Base-by-base conservation (phyloP, 106 monocot species). In the Dendrobium officinale region DNA sequence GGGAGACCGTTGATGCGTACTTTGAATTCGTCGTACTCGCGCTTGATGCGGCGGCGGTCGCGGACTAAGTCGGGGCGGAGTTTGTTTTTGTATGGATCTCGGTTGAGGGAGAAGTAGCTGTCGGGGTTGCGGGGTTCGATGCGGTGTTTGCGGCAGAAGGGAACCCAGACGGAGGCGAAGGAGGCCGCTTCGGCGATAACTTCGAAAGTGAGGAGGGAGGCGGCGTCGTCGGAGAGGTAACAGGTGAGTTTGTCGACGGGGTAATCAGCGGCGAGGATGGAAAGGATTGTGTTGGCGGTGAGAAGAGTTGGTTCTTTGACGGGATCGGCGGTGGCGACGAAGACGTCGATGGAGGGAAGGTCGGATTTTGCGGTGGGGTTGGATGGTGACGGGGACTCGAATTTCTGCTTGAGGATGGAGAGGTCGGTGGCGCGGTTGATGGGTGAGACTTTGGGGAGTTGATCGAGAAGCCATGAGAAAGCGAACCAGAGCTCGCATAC, bases 1-100 rank as follows among this genome's bases (percentile, higher is more conserved):
- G 94, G 96, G 27, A 97, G 85, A 17, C 87, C 85, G 72, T 97
- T 94, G 84, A 97, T 92, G 43, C 92, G 82, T 3, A 97, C 89
- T 87, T 94, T 94, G 89, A 97, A 94, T 82, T 94, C 96, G 41
- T 94, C 96, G 83, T 97, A 97, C 86, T 97, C 94, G 6, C 96
- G 81, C 88, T 94, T 94, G 81, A 97, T 92, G 92, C 94, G 89
- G 29, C 96, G 82, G 22, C 96, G 82, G 77, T 97, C 96, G 85
- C 92, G 92, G 45, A 94, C 94, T 58, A 97, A 94, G 72, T 97
- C 96, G 1, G 92, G 89, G 40, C 85, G 67, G 82, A 91, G 94
- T 85, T 97, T 97, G 79, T 94, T 92, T 84, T 96, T 96, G 2
- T 92, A 94, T 0, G 92, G 92, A 74, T 97, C 96, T 29, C 90